phyloP scores from a whole-genome alignment of 345 rosid genomes.

The Physaria fendleri region DNA sequence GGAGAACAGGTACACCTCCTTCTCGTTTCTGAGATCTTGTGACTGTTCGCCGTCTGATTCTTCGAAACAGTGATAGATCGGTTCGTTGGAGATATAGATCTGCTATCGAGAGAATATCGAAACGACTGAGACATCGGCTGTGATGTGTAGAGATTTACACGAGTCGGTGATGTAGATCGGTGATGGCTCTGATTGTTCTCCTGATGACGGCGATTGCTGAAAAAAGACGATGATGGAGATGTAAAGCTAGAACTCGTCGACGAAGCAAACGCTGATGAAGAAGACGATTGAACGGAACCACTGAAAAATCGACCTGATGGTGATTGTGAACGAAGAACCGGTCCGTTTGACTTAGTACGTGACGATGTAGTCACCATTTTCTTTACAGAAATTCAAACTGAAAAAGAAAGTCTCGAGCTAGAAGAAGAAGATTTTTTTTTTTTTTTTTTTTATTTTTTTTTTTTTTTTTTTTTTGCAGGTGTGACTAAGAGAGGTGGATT shows the following conservation, averaged over 20 bases:
- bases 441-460: no score
- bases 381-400: neutral
- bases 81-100: slow-evolving; percentile 40
- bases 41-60: slow-evolving; percentile 22
- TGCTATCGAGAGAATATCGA: slow-evolving; percentile 21
- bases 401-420: neutral
- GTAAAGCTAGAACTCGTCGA: slow-evolving; percentile 33
- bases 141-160: slow-evolving; percentile 23
- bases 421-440: neutral
- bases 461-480: no score
- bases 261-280: slow-evolving; percentile 28
- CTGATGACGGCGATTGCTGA: slow-evolving; percentile 14
- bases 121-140: slow-evolving; percentile 19
- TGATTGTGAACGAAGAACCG: slow-evolving; percentile 26
- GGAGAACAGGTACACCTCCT: slow-evolving; percentile 86
- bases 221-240: slow-evolving; percentile 27
- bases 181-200: slow-evolving; percentile 8
- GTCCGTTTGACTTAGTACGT: slow-evolving; percentile 24
- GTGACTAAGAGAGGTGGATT: slow-evolving; percentile 24
- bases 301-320: slow-evolving; percentile 27
- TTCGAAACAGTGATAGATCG: slow-evolving; percentile 47
- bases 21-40: slow-evolving; percentile 38
- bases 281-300: slow-evolving; percentile 19
- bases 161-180: slow-evolving; percentile 32
- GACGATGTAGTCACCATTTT: slow-evolving; percentile 27